Evolutionary conservation across 495 filamentous ascomycete species (phyloP), one percentile per base, ranked within the genome.

Genomic region (Aspergillus conjunctus): DNA sequence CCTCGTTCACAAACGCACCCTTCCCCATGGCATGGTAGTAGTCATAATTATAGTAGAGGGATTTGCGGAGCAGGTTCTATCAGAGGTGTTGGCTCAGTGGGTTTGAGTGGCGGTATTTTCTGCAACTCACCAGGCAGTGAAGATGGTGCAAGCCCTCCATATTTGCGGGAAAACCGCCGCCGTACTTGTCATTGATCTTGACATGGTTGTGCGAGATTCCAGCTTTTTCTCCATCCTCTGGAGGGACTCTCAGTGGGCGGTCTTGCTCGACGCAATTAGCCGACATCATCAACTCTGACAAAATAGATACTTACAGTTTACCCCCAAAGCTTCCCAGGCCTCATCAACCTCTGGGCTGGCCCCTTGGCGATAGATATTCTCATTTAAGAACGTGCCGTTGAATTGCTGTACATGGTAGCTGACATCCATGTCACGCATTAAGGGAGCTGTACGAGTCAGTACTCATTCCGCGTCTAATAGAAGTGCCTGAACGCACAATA

Each of bases 91-190:
- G 7, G 9, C 7, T 31, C 33, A n/a, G n/a, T n/a, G 12, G 12
- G 18, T 10, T n/a, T n/a, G 26, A 26, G 26, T 26, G 17, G 11
- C 12, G 26, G 0, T 11, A 21, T 15, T 14, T 45, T 5, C 44
- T 51, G 30, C 15, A 20, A 44, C 65, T 60, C 63, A 81, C 79
- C 63, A 85, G 63, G 51, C 84, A 87, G 58, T 85, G 83, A 3
- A 86, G 65, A 59, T 86, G 83, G 58, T 85, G 84, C 12, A 86
- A 62, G 0, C 83, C 83, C 65, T 84, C 83, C 9, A 85, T 71
- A 53, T 84, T 82, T 0, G 79, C 83, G 2, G 80, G 77, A 56
- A 59, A 77, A 0, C 83, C 84, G 9, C 83, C 83, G 5, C 84
- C 83, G 61, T 83, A 80, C 52, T 79, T 77, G 6, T 77, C 61